phyloP scores from a whole-genome alignment of 2,329 filamentous ascomycete species.

The Paecilomyces niveus region DNA sequence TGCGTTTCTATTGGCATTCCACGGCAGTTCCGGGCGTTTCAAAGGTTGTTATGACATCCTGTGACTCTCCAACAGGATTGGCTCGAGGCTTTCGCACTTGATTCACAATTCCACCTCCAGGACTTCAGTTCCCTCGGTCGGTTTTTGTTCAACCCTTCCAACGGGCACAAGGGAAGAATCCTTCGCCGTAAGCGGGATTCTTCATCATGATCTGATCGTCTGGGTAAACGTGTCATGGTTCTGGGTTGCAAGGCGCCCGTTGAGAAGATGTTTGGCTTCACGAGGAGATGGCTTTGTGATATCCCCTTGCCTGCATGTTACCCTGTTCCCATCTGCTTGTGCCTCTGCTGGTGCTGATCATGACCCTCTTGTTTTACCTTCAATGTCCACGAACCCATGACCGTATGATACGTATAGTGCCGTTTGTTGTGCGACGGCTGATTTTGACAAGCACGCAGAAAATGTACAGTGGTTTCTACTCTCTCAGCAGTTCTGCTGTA shows the following conservation, averaged over 20 bases:
- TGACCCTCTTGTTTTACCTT: constrained; percentile 7
- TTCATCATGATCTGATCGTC: constrained; percentile 7
- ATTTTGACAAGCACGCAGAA: constrained; percentile 6
- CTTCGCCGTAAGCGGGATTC: constrained; percentile 1
- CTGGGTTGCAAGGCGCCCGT: not conserved
- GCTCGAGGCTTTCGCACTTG: constrained; percentile 15
- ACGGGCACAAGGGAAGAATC: not conserved
- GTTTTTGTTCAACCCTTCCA: not conserved
- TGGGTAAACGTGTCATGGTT: not conserved
- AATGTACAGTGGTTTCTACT: constrained; percentile 15
- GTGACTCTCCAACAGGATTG: constrained; percentile 22
- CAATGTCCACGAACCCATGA: constrained; percentile 24
- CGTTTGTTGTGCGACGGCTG: constrained; percentile 5
- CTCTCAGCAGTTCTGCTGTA: not conserved
- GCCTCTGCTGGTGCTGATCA: not conserved
- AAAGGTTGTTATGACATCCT: not conserved
- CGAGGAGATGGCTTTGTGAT: constrained; percentile 1
- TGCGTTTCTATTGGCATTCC: constrained; percentile 12
- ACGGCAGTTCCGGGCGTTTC: constrained; percentile 21
- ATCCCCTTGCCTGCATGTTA: not conserved
- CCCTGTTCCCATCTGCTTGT: constrained; percentile 1
- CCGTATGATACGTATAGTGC: constrained; percentile 30
- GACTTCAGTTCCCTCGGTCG: not conserved
- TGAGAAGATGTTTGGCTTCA: not conserved
- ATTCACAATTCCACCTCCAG: not conserved